Conservation (phyloP, 352 stramenopile species). For the Pythium insidiosum region DNA sequence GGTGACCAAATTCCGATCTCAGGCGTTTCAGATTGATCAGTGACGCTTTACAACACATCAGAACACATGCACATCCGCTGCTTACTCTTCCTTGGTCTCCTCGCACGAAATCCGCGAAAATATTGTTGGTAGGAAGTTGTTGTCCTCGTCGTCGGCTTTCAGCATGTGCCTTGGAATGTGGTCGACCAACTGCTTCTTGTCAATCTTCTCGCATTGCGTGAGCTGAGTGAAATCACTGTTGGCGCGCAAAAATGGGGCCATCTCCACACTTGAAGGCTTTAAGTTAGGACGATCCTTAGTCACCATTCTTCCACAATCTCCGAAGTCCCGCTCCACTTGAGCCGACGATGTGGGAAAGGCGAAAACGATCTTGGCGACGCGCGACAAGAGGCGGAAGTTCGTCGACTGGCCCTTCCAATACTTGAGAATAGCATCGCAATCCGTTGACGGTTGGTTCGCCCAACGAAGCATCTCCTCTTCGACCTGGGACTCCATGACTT, state of each 20-base stretch:
- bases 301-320: conserved; percentile 6
- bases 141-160: not conserved
- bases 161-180: conserved; percentile 5
- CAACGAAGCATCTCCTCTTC: conserved; percentile 4
- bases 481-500: not conserved
- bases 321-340: conserved; percentile 10
- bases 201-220: not conserved
- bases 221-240: not conserved
- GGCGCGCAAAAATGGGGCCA: not conserved
- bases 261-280: not conserved
- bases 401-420: not conserved
- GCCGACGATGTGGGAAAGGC: conserved; percentile 2
- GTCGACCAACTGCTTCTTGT: not conserved
- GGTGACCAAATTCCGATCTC: not conserved
- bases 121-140: not conserved
- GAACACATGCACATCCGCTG: not conserved
- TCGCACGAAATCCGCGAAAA: conserved; percentile 1
- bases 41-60: not conserved
- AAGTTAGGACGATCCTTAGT: conserved; percentile 2
- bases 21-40: not conserved
- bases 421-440: not conserved
- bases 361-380: conserved; percentile 3
- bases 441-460: not conserved
- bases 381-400: conserved; percentile 1
- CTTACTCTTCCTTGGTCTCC: not conserved